Evolutionary conservation across 2,329 filamentous ascomycete genomes (phyloP).

Genomic region (Pestalotiopsis sp.): DNA sequence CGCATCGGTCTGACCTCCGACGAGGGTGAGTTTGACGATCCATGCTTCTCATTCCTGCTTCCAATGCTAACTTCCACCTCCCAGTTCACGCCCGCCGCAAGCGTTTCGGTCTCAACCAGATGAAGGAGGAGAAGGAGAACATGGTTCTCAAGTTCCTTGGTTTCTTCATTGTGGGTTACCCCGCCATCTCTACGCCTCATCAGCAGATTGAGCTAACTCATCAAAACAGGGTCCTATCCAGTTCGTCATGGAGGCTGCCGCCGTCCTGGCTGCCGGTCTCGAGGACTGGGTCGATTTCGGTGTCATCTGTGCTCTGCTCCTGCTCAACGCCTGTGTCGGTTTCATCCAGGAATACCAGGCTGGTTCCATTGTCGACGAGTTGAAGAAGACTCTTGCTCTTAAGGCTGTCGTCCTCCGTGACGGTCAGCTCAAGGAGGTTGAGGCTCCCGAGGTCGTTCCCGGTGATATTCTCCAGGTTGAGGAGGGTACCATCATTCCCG

Average conservation of each 20-base stretch:
- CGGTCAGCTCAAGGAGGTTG: conserved; percentile 75
- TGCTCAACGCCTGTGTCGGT: conserved; percentile 84
- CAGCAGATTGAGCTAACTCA: not conserved
- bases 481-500: conserved; percentile 90
- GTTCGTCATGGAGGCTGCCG: conserved; percentile 91
- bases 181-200: not conserved
- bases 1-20: conserved; percentile 70
- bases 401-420: conserved; percentile 88
- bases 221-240: conserved; percentile 72
- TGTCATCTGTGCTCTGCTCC: conserved; percentile 81
- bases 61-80: conserved; percentile 18
- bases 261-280: conserved; percentile 80
- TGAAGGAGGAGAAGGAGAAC: conserved; percentile 92
- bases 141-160: conserved; percentile 53
- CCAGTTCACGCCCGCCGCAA: conserved; percentile 43
- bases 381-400: conserved; percentile 88
- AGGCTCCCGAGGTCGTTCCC: conserved; percentile 82
- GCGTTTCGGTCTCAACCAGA: conserved; percentile 81
- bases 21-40: conserved; percentile 57
- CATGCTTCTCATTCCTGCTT: conserved; percentile 34
- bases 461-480: conserved; percentile 90
- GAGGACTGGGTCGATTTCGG: conserved; percentile 92
- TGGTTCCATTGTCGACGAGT: conserved; percentile 85
- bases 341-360: conserved; percentile 91
- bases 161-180: conserved; percentile 1